Conservation (phyloP, 192 early-diverging fungal species). For the Jimgerdemannia flammicorona region DNA sequence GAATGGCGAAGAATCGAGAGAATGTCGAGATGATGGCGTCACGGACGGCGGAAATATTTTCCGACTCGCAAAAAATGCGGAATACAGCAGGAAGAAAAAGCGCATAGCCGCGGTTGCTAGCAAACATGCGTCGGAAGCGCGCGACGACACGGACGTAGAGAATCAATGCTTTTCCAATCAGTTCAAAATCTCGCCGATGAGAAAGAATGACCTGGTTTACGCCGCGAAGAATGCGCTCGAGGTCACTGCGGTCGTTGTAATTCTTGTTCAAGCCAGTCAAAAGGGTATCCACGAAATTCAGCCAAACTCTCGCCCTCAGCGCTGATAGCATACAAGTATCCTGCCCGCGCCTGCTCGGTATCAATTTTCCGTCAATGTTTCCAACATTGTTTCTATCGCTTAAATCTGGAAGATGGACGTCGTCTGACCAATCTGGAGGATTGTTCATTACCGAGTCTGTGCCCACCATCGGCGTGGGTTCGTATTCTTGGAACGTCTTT, state of each 20-base stretch:
- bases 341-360: not conserved
- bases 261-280: conserved; percentile 45
- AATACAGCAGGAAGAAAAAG: conserved; percentile 50
- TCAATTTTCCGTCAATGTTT: not conserved
- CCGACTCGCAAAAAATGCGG: conserved; percentile 50
- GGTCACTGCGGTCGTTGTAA: conserved; percentile 44
- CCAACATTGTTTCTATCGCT: not conserved
- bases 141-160: conserved; percentile 44
- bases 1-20: conserved; percentile 47
- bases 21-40: conserved; percentile 44
- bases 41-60: conserved; percentile 23
- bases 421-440: conserved; percentile 1
- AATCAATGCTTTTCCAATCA: conserved; percentile 46
- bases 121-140: conserved; percentile 47
- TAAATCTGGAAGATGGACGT: conserved; percentile 36
- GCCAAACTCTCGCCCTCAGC: conserved; percentile 48
- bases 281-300: conserved; percentile 46
- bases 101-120: conserved; percentile 45
- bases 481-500: conserved; percentile 41
- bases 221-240: conserved; percentile 41
- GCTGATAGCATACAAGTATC: conserved; percentile 25
- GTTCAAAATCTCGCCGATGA: conserved; percentile 43
- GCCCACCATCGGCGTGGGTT: conserved; percentile 19
- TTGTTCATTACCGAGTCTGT: conserved; percentile 6
- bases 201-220: conserved; percentile 47